Percentiles rank a stretch among this genome's conserved stretches.
These are phyloP conservation scores for Dothideomycetidae sp. DNA, from an alignment of 2,329 filamentous ascomycete species.

Conservation along the genomic window DNA sequence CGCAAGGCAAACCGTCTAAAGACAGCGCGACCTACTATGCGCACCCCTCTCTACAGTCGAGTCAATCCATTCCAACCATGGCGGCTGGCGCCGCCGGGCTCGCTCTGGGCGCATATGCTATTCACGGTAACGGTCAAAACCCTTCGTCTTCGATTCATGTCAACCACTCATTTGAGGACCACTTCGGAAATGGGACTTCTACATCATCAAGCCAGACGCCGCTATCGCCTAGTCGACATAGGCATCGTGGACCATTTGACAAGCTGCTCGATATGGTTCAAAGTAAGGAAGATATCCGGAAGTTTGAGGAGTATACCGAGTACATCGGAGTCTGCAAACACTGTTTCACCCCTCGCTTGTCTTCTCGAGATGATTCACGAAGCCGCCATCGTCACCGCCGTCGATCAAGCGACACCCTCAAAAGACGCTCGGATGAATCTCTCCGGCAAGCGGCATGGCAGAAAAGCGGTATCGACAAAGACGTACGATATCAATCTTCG, in stretches of 20 bases:
- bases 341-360: slow-evolving; percentile 48
- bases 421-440: slow-evolving; percentile 21
- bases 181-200: slow-evolving; percentile 1
- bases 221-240: slow-evolving; percentile 23
- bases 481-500: slow-evolving; percentile 42
- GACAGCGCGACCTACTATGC: slow-evolving; percentile 12
- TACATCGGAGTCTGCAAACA: slow-evolving; percentile 51
- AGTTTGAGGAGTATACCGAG: slow-evolving; percentile 55
- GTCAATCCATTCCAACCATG: slow-evolving; percentile 9
- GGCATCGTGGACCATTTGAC: slow-evolving; percentile 41
- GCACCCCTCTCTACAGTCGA: slow-evolving; percentile 1
- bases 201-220: background rate
- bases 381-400: slow-evolving; percentile 41
- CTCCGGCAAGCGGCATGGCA: slow-evolving; percentile 16
- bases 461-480: slow-evolving; percentile 40
- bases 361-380: slow-evolving; percentile 42
- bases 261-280: slow-evolving; percentile 47
- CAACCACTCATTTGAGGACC: slow-evolving; percentile 9
- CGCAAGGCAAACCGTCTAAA: slow-evolving; percentile 1
- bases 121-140: slow-evolving; percentile 14
- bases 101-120: slow-evolving; percentile 9
- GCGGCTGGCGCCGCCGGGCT: slow-evolving; percentile 11
- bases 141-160: background rate
- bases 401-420: slow-evolving; percentile 29
- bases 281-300: slow-evolving; percentile 48